Base-by-base conservation (phyloP, 164 flowering plant species). In the Nymphaea thermarum region DNA sequence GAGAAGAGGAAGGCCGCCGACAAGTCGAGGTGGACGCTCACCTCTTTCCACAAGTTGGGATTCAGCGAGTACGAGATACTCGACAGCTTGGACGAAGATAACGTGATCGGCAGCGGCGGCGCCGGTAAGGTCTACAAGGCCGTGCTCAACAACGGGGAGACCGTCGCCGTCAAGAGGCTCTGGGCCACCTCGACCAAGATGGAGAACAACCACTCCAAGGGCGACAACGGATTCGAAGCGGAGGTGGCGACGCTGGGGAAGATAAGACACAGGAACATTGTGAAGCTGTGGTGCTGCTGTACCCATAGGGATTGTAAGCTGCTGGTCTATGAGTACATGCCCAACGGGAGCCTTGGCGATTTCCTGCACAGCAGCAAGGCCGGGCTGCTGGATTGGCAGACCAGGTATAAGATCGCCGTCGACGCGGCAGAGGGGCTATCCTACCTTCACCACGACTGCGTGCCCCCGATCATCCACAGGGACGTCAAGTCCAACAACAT, bases 331-430 rank as follows among this genome's bases (percentile, higher is more conserved):
- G 93, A 87, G 71, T 87, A 82, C 68, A 87, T 87, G 90, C 86
- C 85, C 0, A 87, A 87, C 73, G 93, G 93, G 42, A 86, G 93
- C 71, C 77, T 87, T 77, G 87, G 87, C n/a, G 93, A 87, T 73
- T 66, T 82, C 81, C 72, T 88, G 68, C 87, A 88, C 61, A 67
- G 85, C 63, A 74, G 80, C 66, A 85, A 83, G 68, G 81, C 80
- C 25, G 74, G 88, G 42, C 68, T 73, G 62, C 70, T 88, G 75
- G 85, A 81, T 65, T 88, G 94, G 94, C 83, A 80, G 0, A 78
- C 79, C 3, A 78, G 94, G 78, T 80, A 75, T 51, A 80, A 80
- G 72, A 82, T 86, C 6, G 93, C 87, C 4, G 43, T 86, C 17
- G 91, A 85, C 73, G 85, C 87, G 3, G 89, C 91, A 0, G 91